A percentile compares a stretch with the other conserved stretches of the same genome.
Evolutionary conservation across 495 filamentous ascomycete genomes (phyloP).

Genomic region (Wilcoxina mikolae): DNA sequence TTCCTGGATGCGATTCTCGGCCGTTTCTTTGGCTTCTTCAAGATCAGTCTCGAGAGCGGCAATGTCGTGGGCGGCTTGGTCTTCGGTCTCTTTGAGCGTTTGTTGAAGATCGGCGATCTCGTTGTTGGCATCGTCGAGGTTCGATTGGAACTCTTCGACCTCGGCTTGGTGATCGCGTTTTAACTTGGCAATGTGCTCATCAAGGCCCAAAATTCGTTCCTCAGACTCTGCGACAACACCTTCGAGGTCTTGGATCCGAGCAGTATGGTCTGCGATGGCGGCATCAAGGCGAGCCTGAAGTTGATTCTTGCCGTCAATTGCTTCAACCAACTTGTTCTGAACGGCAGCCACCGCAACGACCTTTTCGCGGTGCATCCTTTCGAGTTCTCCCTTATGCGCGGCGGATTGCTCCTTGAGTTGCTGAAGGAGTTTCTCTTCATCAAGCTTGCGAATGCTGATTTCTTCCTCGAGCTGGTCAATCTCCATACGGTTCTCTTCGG

Average conservation of each 20-base stretch:
- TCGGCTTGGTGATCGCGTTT: slow-evolving; percentile 9
- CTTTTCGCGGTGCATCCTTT: background rate
- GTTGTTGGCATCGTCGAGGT: slow-evolving; percentile 7
- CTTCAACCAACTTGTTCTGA: slow-evolving; percentile 3
- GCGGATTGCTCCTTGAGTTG: background rate
- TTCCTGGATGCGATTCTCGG: slow-evolving; percentile 6
- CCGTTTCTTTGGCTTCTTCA: background rate
- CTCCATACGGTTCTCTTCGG: slow-evolving; percentile 4
- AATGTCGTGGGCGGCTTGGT: slow-evolving; percentile 11
- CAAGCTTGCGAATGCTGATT: background rate
- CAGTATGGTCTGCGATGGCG: background rate
- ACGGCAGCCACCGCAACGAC: background rate
- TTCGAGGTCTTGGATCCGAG: slow-evolving; percentile 4
- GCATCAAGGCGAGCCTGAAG: background rate
- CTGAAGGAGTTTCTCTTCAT: background rate
- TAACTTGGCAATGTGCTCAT: background rate
- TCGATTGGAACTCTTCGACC: slow-evolving; percentile 12
- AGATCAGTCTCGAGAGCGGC: slow-evolving; percentile 11
- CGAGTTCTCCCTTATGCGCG: background rate
- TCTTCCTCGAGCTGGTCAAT: slow-evolving; percentile 1
- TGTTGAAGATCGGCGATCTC: slow-evolving; percentile 8
- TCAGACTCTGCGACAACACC: slow-evolving; percentile 8
- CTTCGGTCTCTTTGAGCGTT: slow-evolving; percentile 12
- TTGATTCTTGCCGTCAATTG: background rate
- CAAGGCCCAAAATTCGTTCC: slow-evolving; percentile 9